Percentiles rank a stretch among this genome's conserved stretches.
Evolutionary conservation across 176 grass and related monocot genomes (phyloP).

Genomic region (Elaeis guineensis): DNA sequence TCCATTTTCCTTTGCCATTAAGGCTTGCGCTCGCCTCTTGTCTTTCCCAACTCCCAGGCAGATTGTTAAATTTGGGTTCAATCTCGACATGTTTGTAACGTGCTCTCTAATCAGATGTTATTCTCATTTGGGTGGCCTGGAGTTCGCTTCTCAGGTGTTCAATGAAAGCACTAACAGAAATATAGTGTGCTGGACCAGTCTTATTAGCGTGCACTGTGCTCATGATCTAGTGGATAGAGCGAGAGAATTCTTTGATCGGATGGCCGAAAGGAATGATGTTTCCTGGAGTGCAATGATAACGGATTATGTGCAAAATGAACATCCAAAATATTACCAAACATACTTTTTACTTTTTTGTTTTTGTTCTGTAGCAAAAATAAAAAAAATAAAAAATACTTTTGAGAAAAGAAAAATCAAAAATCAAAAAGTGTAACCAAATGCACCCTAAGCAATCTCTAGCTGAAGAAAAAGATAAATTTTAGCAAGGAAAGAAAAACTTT

Average conservation of each 20-base stretch:
- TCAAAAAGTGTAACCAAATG: too few species aligned
- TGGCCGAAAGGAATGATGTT: constrained; percentile 9
- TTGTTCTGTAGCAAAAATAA: too few species aligned
- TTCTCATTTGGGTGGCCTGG: background rate
- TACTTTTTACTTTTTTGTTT: too few species aligned
- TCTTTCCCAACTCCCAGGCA: background rate
- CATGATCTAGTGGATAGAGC: constrained; percentile 5
- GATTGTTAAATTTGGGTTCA: constrained; percentile 1
- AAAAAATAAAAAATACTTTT: too few species aligned
- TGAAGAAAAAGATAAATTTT: too few species aligned
- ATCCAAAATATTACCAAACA: too few species aligned
- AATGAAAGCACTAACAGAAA: constrained; percentile 13
- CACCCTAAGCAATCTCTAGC: too few species aligned
- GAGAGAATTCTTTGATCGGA: background rate
- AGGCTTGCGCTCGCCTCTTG: background rate
- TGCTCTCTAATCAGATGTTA: constrained; percentile 2
- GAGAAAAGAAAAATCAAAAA: too few species aligned
- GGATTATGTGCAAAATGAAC: too few species aligned
- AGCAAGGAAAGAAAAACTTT: too few species aligned
- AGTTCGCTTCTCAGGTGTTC: constrained; percentile 4
- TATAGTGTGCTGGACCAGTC: constrained; percentile 9
- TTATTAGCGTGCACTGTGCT: background rate
- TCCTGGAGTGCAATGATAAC: too few species aligned
- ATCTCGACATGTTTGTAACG: constrained; percentile 9
- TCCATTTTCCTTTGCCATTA: constrained; percentile 1